Conservation (phyloP, 768 basidiomycete genomes). For the Leccinellum albellum region DNA sequence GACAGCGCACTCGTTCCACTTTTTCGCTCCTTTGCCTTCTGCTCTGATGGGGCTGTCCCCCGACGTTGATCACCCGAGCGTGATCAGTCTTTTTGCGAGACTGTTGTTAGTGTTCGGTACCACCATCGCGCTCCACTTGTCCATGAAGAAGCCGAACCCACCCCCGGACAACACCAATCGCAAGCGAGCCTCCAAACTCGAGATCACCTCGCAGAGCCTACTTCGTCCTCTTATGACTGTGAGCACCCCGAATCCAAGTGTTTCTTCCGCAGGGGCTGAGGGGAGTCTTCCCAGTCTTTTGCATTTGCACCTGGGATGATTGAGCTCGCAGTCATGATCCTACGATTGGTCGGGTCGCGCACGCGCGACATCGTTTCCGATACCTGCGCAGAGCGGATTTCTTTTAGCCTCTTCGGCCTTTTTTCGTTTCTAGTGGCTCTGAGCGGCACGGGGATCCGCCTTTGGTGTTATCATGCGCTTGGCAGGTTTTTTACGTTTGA, state of each 20-base stretch:
- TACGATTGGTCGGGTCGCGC: background rate
- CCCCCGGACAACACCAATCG: background rate
- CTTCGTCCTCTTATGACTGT: constrained; percentile 1
- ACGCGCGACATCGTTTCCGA: background rate
- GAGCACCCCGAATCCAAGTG: background rate
- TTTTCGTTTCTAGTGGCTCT: constrained; percentile 11
- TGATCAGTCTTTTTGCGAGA: background rate
- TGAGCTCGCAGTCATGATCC: background rate
- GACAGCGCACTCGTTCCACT: background rate
- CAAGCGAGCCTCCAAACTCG: background rate
- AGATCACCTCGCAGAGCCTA: background rate
- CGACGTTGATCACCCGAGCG: background rate
- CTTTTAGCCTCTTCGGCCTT: constrained; percentile 1
- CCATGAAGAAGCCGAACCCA: constrained; percentile 3
- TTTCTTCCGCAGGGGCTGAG: background rate
- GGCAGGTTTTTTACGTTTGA: constrained; percentile 40
- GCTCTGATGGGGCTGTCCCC: background rate
- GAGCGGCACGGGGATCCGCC: constrained; percentile 30
- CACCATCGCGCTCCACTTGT: background rate
- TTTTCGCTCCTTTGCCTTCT: background rate
- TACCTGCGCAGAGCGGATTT: constrained; percentile 7
- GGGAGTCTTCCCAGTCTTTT: background rate
- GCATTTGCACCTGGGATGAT: background rate
- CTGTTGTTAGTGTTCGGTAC: background rate
- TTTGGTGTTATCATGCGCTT: constrained; percentile 35